Base-by-base conservation (phyloP, 768 basidiomycete genomes). In the Kwoniella bestiolae region DNA sequence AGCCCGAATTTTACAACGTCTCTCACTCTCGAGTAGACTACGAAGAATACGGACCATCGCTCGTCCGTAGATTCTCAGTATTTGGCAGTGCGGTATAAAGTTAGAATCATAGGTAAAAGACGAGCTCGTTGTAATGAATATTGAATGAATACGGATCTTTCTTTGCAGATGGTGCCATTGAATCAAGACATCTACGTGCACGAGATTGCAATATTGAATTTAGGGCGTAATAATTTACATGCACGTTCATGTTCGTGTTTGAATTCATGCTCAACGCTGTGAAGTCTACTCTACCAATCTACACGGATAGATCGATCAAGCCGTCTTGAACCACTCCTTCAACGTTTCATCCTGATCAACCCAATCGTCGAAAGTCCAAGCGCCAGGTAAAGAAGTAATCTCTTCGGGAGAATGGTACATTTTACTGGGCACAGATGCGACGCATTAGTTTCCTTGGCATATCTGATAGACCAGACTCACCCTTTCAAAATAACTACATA, bases 21-120 rank as follows among this genome's bases (percentile, higher is more conserved):
- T 94, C 92, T 82, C 94, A 94, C 83, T 92, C 91, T 53, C 92
- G 94, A 79, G 91, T 90, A 23, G 92, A 96, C 74, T 96, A 95
- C 68, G 76, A 82, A 60, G 81, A 82, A 60, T 79, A 79, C 66
- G 81, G 81, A 23, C 80, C 81, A 9, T 78, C 75, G 47, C 66
- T 79, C 35, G 78, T 80, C 63, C 60, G 79, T 46, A 44, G 78
- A 60, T 80, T 80, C 76, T 78, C 76, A 44, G 79, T 80, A 14
- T 80, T 80, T 66, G 79, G 79, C 18, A 73, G 70, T 65, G 73
- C 79, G n/a, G 66, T 70, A 26, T 80, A 73, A 59, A 25, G n/a
- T 32, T 41, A 44, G 21, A 29, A 21, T 11, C 28, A 25, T 11
- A 50, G 11, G 34, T 18, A 21, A 21, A 46, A 51, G 5, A 16